Base-by-base conservation (phyloP, 495 filamentous ascomycete genomes). In the Penicillium pancosmium region DNA sequence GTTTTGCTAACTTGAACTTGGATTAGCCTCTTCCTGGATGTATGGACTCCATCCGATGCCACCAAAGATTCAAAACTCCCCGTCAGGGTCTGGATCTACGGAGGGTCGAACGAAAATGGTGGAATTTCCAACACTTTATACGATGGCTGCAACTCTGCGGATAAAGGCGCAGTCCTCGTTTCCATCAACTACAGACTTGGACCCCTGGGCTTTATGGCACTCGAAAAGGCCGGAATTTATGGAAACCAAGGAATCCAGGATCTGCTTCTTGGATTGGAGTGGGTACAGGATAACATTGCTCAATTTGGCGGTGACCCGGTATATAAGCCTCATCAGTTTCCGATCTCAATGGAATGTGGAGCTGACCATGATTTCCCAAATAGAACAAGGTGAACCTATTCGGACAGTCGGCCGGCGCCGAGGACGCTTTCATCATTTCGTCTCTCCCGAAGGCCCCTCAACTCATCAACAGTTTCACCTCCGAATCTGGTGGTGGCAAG, bases 11-110 rank as follows among this genome's bases (percentile, higher is more conserved):
- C 27, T 31, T 31, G 27, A 31, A 31, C 6, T 9, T 31, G 27
- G 27, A 31, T 31, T 46, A 58, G 53, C 52, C 51, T 67, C 11
- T 66, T 68, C 54, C 64, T 68, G 9, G 62, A 68, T 50, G 43
- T 68, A 40, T 65, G 66, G 66, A 56, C 66, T 68, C 55, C 74
- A 67, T 50, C 34, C 67, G 54, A 56, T 4, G 71, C 74, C 11
- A 60, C 64, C 49, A 71, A 68, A 49, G 67, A 73, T 53, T 74
- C 71, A 8, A 71, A 70, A 9, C 66, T 74, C 34, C 77, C 76
- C 1, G 76, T 79, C 34, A 73, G 74, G 41, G 70, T 78, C 15
- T 80, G 70, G 71, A 40, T 78, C 10, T 77, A 72, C 47, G 76
- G 78, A 41, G 75, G 78, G 46, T 64, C 63, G 25, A 38, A 62